phyloP scores from a whole-genome alignment of 2,329 filamentous ascomycete genomes.

The Fusarium illudens region DNA sequence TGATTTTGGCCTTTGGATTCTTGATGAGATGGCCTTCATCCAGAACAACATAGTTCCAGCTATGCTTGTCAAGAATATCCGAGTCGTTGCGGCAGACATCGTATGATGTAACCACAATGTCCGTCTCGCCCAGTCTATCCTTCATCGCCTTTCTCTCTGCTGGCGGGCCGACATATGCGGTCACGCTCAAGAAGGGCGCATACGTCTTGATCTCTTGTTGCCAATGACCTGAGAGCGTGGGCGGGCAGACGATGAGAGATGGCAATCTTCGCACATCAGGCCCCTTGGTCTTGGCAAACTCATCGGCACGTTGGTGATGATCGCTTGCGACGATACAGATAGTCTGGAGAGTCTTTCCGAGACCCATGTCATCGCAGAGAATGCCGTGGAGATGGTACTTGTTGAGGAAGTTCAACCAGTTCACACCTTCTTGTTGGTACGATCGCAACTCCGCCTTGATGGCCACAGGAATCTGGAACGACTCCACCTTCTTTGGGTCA shows the following conservation, averaged over 20 bases:
- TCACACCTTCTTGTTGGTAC: constrained; percentile 98
- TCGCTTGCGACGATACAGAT: constrained; percentile 98
- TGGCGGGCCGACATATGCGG: constrained; percentile 91
- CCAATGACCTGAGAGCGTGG: constrained; percentile 97
- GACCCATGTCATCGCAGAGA: constrained; percentile 98
- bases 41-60: constrained; percentile 96
- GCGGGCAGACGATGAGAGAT: constrained; percentile 94
- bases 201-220: constrained; percentile 97
- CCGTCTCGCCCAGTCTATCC: constrained; percentile 75
- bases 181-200: constrained; percentile 89
- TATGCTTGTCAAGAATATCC: constrained; percentile 82
- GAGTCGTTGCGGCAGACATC: constrained; percentile 97
- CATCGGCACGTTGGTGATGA: constrained; percentile 90
- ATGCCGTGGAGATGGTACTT: constrained; percentile 98
- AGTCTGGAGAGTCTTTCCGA: constrained; percentile 96
- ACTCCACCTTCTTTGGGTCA: constrained; percentile 95
- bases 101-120: constrained; percentile 97
- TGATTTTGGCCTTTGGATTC: constrained; percentile 97
- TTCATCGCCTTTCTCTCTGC: constrained; percentile 78
- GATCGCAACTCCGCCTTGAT: constrained; percentile 97
- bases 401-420: constrained; percentile 98
- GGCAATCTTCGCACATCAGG: constrained; percentile 82
- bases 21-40: constrained; percentile 99
- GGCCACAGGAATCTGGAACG: constrained; percentile 90
- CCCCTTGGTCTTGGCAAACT: constrained; percentile 83